Evolutionary conservation across 768 basidiomycete species (phyloP).

Genomic region (Cystofilobasidium capitatum): DNA sequence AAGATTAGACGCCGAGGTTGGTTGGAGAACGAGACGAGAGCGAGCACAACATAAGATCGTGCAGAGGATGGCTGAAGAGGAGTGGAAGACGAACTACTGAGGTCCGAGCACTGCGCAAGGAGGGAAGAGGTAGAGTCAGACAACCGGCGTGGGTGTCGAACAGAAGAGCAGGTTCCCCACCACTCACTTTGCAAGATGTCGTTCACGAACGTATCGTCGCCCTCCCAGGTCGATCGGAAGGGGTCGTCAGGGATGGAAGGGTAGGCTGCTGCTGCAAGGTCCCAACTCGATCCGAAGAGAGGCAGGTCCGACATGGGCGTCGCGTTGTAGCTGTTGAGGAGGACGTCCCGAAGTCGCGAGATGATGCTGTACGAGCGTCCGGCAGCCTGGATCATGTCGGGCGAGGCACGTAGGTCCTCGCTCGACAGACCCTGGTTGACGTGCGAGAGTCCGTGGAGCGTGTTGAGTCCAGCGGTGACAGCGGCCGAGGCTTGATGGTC

Average conservation of each 20-base stretch:
- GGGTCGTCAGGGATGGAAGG: not conserved
- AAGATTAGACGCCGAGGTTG: too few relatives aligned
- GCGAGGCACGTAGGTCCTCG: not conserved
- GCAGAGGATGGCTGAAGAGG: too few relatives aligned
- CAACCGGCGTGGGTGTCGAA: too few relatives aligned
- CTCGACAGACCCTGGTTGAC: not conserved
- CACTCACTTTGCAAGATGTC: not conserved
- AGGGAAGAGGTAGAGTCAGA: too few relatives aligned
- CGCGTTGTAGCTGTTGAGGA: not conserved
- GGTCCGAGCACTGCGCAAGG: too few relatives aligned
- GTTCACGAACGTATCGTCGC: not conserved
- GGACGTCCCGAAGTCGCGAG: not conserved
- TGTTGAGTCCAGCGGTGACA: not conserved
- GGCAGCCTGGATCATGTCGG: not conserved
- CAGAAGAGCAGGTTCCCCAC: not conserved
- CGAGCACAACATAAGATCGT: too few relatives aligned
- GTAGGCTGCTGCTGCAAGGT: not conserved
- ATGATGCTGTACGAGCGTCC: not conserved
- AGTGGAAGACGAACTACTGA: too few relatives aligned
- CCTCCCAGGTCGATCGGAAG: not conserved
- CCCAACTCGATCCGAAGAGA: not conserved
- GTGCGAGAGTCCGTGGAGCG: not conserved
- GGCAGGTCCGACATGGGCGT: not conserved
- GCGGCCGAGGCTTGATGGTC: not conserved
- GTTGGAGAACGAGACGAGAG: too few relatives aligned